Evolutionary conservation across 352 stramenopile genomes (phyloP).

Genomic region (Blastocystis sp.): DNA sequence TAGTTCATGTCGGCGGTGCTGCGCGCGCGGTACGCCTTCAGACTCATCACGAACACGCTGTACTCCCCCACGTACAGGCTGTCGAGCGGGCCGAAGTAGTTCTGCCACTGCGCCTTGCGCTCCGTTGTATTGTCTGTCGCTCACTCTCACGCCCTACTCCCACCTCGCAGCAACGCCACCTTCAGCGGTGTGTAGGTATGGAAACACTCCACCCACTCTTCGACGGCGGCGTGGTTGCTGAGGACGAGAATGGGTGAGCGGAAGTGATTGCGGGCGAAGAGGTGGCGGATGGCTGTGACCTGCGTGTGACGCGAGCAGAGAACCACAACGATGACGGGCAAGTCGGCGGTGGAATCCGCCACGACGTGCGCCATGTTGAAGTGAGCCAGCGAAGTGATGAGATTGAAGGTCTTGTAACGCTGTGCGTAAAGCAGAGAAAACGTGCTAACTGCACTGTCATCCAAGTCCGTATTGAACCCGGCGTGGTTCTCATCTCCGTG

Average conservation of each 20-base stretch:
- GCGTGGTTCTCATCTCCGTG: conserved; percentile 20
- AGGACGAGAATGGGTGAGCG: conserved; percentile 36
- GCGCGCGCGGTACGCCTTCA: background rate
- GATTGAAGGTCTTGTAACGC: background rate
- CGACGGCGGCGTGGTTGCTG: background rate
- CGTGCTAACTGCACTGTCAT: background rate
- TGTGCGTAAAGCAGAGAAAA: background rate
- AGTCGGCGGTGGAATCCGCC: background rate
- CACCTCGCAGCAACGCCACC: conserved; percentile 38
- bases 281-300: conserved; percentile 6
- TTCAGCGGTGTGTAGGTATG: conserved; percentile 43
- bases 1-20: conserved; percentile 25
- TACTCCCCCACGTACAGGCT: conserved; percentile 22
- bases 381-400: background rate
- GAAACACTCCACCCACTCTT: conserved; percentile 10
- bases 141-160: background rate
- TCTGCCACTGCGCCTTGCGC: conserved; percentile 5
- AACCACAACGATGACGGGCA: background rate
- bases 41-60: conserved; percentile 42
- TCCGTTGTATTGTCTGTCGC: background rate
- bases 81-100: conserved; percentile 19
- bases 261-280: conserved; percentile 20
- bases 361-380: background rate
- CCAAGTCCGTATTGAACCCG: background rate
- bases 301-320: background rate